A percentile compares a stretch with the other conserved stretches of the same genome.
phyloP scores from a whole-genome alignment of 495 filamentous ascomycete species.

The Xylaria scruposa region DNA sequence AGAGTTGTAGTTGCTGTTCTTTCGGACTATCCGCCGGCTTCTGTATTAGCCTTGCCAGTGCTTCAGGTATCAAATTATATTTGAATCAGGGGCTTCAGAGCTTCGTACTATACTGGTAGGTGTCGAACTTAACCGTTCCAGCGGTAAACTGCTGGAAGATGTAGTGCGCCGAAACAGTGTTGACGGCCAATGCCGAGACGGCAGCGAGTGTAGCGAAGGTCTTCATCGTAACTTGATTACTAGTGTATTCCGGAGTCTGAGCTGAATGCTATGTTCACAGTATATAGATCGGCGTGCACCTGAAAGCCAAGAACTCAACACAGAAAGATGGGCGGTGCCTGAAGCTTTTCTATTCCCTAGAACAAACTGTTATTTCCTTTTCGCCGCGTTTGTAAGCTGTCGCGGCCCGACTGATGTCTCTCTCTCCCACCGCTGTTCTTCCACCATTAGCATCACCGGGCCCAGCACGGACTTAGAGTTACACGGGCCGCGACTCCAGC shows the following conservation, averaged over 20 bases:
- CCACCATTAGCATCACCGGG: slow-evolving; percentile 25
- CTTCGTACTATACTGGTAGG: slow-evolving; percentile 41
- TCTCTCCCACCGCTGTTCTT: slow-evolving; percentile 22
- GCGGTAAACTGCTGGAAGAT: slow-evolving; percentile 41
- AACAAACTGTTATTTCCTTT: background rate
- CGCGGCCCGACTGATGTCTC: slow-evolving; percentile 29
- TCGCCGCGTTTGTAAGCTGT: slow-evolving; percentile 19
- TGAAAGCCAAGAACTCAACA: background rate
- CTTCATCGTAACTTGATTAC: slow-evolving; percentile 32
- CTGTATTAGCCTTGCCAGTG: background rate
- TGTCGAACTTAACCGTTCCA: slow-evolving; percentile 31
- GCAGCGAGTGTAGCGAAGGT: slow-evolving; percentile 36
- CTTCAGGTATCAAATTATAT: background rate
- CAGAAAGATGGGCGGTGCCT: background rate
- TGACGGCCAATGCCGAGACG: slow-evolving; percentile 35
- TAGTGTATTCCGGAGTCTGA: slow-evolving; percentile 8
- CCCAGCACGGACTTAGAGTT: slow-evolving; percentile 16
- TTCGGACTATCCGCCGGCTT: slow-evolving; percentile 41
- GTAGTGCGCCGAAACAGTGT: slow-evolving; percentile 39
- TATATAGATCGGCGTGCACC: slow-evolving; percentile 23
- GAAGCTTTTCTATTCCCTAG: slow-evolving; percentile 15
- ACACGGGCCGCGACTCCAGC: slow-evolving; percentile 39
- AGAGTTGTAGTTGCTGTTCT: slow-evolving; percentile 59
- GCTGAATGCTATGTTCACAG: slow-evolving; percentile 22
- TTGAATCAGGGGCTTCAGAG: background rate